phyloP scores from a whole-genome alignment of 768 basidiomycete genomes.

The Termitomyces sp. region DNA sequence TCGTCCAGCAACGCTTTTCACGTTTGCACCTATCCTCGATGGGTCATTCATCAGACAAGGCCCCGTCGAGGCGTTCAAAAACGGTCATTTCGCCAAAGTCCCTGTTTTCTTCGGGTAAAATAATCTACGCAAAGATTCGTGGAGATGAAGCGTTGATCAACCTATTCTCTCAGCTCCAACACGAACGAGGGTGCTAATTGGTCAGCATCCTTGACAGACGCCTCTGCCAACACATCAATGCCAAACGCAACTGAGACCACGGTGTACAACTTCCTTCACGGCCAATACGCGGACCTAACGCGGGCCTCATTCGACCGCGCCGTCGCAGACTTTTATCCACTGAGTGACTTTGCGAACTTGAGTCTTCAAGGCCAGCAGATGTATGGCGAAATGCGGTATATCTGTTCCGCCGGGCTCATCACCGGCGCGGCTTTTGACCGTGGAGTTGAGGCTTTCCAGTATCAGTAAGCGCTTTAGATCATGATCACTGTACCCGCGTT shows the following conservation, averaged over 20 bases:
- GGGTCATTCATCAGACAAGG: slow-evolving; percentile 27
- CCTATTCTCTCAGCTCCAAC: slow-evolving; percentile 26
- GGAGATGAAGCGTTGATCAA: not conserved
- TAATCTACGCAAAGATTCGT: too few species aligned
- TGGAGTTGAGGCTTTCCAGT: slow-evolving; percentile 26
- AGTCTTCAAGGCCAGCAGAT: slow-evolving; percentile 38
- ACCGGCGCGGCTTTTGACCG: slow-evolving; percentile 19
- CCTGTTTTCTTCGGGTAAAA: slow-evolving; percentile 34
- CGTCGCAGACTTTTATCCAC: slow-evolving; percentile 27
- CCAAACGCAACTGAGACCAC: slow-evolving; percentile 31
- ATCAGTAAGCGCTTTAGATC: slow-evolving; percentile 23
- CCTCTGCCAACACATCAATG: slow-evolving; percentile 33
- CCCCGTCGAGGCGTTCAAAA: slow-evolving; percentile 34
- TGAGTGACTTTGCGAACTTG: slow-evolving; percentile 27
- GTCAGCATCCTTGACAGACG: slow-evolving; percentile 28
- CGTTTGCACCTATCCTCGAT: slow-evolving; percentile 35
- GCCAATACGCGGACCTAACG: slow-evolving; percentile 31
- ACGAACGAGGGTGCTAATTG: slow-evolving; percentile 37
- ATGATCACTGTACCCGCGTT: not conserved
- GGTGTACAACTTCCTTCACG: slow-evolving; percentile 35
- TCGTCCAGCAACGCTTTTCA: slow-evolving; percentile 28
- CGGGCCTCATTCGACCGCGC: slow-evolving; percentile 23
- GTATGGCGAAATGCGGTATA: slow-evolving; percentile 40
- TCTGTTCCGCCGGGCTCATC: slow-evolving; percentile 35
- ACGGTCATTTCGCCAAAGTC: slow-evolving; percentile 30